Percentiles rank a stretch among this genome's conserved stretches.
phyloP scores from a whole-genome alignment of 306 rosid genomes.

The Lithocarpus polystachyus region DNA sequence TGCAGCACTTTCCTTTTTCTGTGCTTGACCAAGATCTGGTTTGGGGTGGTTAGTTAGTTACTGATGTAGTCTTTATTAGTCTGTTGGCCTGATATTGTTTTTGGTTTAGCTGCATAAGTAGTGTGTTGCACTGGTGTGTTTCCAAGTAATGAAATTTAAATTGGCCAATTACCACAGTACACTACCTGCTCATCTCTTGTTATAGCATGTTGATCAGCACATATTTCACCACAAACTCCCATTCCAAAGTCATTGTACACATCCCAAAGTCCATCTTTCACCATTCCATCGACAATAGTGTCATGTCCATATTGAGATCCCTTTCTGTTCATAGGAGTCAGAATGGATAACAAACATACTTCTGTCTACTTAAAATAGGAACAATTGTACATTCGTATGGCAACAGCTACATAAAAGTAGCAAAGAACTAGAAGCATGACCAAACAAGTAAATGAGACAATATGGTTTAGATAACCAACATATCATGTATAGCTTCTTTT shows the following conservation, averaged over 20 bases:
- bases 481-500: neutral
- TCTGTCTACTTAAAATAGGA: neutral
- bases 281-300: conserved; percentile 82
- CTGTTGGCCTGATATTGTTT: too few species aligned
- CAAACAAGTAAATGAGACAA: neutral
- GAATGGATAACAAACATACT: neutral
- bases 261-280: conserved; percentile 98
- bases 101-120: too few species aligned
- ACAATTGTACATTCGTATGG: neutral
- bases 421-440: neutral
- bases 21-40: too few species aligned
- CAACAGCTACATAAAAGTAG: neutral
- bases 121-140: too few species aligned
- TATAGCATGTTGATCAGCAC: conserved; percentile 65
- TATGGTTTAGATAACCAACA: neutral
- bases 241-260: conserved; percentile 82
- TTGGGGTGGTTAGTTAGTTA: too few species aligned
- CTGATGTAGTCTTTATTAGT: too few species aligned
- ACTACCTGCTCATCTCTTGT: conserved; percentile 85
- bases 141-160: neutral
- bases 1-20: too few species aligned
- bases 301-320: conserved; percentile 91
- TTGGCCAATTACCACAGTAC: conserved; percentile 15
- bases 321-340: conserved; percentile 46
- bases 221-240: conserved; percentile 88